These are phyloP conservation scores for Ustilago tritici DNA, from an alignment of 1,284 basidiomycete species.

Conservation along the genomic window DNA sequence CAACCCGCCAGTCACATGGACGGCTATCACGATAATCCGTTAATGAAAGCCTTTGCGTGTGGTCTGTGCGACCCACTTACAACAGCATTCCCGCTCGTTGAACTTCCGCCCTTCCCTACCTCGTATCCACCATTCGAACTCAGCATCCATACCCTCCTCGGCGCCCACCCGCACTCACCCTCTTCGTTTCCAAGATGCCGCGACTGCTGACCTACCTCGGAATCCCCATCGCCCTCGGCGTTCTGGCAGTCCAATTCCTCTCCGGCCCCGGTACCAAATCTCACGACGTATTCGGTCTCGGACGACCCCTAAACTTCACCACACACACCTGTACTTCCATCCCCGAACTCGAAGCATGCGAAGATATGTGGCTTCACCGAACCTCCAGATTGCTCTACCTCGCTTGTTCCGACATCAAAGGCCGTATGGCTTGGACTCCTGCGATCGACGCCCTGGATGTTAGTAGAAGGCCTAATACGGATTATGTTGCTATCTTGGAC, in stretches of 20 bases:
- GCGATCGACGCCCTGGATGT: constrained; percentile 50
- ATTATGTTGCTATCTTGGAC: constrained; percentile 74
- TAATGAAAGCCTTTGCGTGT: too few species aligned
- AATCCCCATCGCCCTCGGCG: constrained; percentile 35
- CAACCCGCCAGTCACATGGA: constrained; percentile 1
- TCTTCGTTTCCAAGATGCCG: constrained; percentile 26
- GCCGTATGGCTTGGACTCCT: constrained; percentile 76
- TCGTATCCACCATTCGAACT: background rate
- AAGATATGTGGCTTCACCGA: constrained; percentile 63
- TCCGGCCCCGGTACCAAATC: constrained; percentile 39
- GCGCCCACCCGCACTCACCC: background rate
- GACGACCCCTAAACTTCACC: constrained; percentile 38
- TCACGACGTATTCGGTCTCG: constrained; percentile 47
- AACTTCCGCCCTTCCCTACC: background rate
- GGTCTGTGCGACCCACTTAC: background rate
- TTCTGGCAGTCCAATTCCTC: constrained; percentile 48
- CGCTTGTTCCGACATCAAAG: constrained; percentile 76
- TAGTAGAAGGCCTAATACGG: constrained; percentile 60
- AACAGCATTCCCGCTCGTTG: too few species aligned
- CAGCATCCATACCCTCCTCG: background rate
- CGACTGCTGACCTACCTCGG: constrained; percentile 36
- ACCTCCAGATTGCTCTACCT: constrained; percentile 76
- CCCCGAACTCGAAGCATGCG: constrained; percentile 50
- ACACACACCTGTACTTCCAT: constrained; percentile 42
- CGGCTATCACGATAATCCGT: background rate